phyloP scores from a whole-genome alignment of 148 eudicot species.

The Fagopyrum homotropicum region DNA sequence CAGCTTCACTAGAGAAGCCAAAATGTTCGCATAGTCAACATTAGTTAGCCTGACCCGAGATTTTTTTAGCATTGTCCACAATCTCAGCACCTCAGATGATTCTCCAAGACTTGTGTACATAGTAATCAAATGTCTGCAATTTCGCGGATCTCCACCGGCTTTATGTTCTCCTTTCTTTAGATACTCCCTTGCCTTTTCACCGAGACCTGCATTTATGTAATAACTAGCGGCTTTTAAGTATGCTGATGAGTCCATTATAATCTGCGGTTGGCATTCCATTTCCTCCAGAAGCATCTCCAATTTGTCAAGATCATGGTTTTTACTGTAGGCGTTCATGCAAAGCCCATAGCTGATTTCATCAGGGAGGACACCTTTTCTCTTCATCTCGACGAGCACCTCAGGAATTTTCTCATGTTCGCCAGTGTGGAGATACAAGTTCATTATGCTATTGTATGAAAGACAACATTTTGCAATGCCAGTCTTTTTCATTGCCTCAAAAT shows the following conservation, averaged over 20 bases:
- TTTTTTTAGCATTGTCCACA: conserved; percentile 36
- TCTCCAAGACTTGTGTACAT: conserved; percentile 39
- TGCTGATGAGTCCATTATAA: conserved; percentile 39
- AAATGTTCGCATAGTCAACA: conserved; percentile 35
- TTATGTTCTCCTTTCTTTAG: conserved; percentile 37
- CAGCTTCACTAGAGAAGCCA: conserved; percentile 41
- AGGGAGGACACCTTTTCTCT: conserved; percentile 30
- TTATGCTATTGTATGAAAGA: conserved; percentile 42
- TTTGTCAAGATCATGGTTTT: conserved; percentile 26
- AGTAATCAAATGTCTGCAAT: conserved; percentile 38
- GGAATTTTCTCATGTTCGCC: conserved; percentile 33
- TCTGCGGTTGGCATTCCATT: conserved; percentile 29
- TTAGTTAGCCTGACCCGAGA: conserved; percentile 31
- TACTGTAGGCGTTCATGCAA: conserved; percentile 37
- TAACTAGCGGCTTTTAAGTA: conserved; percentile 30
- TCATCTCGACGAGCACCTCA: conserved; percentile 36
- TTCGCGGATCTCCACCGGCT: conserved; percentile 20
- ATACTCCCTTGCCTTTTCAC: conserved; percentile 31
- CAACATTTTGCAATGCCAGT: conserved; percentile 27
- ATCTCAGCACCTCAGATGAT: conserved; percentile 29
- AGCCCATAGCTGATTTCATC: conserved; percentile 35
- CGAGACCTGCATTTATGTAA: conserved; percentile 27
- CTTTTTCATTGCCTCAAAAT: conserved; percentile 39
- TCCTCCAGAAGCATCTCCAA: conserved; percentile 35
- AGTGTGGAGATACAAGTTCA: conserved; percentile 35